phyloP scores from a whole-genome alignment of 352 stramenopile species.

The Globisporangium orthogonon region DNA sequence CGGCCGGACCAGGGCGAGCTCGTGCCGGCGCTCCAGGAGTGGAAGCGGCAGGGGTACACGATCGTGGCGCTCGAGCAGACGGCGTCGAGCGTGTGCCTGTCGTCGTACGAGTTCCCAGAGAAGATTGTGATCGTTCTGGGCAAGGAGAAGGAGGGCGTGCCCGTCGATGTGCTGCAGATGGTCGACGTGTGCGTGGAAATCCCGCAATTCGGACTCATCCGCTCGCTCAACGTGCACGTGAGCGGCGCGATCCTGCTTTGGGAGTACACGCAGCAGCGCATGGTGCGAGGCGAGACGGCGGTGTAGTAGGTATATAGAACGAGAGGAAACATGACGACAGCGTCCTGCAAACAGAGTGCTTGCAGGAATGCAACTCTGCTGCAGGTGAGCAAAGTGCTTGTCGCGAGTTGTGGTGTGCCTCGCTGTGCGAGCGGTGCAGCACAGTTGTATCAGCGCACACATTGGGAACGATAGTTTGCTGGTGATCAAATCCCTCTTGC shows the following conservation, averaged over 20 bases:
- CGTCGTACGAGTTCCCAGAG: conserved; percentile 76
- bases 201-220: conserved; percentile 95
- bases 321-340: not conserved
- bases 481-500: not conserved
- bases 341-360: not conserved
- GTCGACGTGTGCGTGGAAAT: conserved; percentile 98
- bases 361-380: not conserved
- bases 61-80: conserved; percentile 95
- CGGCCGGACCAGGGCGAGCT: conserved; percentile 34
- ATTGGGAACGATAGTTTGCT: no score
- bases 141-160: conserved; percentile 96
- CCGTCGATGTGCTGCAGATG: conserved; percentile 90
- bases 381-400: not conserved
- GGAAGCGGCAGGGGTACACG: conserved; percentile 85
- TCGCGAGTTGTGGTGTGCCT: not conserved
- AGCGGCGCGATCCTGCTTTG: conserved; percentile 93
- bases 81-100: conserved; percentile 85
- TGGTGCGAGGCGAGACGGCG: conserved; percentile 11
- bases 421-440: no score
- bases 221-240: conserved; percentile 97
- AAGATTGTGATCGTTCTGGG: conserved; percentile 94
- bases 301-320: not conserved
- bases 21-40: conserved; percentile 30
- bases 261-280: conserved; percentile 93
- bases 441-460: no score